phyloP scores from a whole-genome alignment of 2,329 filamentous ascomycete genomes.

The Diaporthe sp. region DNA sequence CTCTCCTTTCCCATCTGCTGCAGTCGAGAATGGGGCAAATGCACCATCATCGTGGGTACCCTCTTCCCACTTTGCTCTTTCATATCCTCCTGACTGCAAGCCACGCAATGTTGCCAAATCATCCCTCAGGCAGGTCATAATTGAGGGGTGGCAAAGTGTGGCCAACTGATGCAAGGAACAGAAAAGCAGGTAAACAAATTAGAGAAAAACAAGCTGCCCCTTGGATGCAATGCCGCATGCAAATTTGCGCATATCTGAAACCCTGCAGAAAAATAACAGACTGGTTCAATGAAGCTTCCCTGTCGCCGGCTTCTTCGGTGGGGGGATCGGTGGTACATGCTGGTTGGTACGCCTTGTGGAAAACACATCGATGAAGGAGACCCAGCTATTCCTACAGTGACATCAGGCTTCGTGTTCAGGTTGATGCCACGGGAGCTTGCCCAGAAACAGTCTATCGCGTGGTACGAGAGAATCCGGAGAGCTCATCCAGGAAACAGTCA shows the following conservation, averaged over 20 bases:
- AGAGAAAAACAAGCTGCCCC: constrained; percentile 5
- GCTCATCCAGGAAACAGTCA: neutral
- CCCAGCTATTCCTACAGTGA: constrained; percentile 14
- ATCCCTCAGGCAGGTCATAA: neutral
- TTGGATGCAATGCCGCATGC: constrained; percentile 8
- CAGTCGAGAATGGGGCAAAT: neutral
- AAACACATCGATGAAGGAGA: neutral
- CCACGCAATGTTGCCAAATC: neutral
- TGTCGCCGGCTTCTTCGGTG: neutral
- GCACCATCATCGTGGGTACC: neutral
- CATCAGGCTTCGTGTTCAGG: neutral
- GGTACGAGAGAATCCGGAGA: neutral
- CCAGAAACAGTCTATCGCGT: neutral
- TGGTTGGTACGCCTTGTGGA: neutral
- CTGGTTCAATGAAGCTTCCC: neutral
- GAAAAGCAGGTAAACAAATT: neutral
- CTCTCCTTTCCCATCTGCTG: neutral
- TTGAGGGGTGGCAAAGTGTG: neutral
- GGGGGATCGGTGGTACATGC: constrained; percentile 3
- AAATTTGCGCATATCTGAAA: neutral
- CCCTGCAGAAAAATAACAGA: constrained; percentile 9
- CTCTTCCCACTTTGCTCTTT: neutral
- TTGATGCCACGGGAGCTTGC: neutral
- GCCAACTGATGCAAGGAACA: neutral
- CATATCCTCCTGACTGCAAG: neutral